Percentiles rank a stretch among this genome's conserved stretches.
Conservation (phyloP, 345 rosid species). For the Gossypium raimondii region DNA sequence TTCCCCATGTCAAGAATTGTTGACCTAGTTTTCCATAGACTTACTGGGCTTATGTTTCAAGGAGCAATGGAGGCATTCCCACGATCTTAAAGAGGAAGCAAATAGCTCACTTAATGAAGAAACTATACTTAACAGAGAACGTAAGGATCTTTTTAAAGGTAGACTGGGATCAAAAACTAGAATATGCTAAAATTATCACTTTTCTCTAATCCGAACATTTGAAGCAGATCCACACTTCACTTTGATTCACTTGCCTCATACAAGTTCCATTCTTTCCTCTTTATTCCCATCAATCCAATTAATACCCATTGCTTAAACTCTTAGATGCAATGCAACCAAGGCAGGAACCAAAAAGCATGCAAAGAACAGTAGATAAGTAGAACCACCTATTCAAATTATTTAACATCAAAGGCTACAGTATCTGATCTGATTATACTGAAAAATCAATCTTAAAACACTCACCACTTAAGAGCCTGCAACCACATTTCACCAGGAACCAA, state of each 20-base stretch:
- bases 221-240: not conserved
- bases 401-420: not conserved
- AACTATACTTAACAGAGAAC: not conserved
- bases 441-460: constrained; percentile 18
- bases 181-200: not conserved
- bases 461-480: constrained; percentile 92
- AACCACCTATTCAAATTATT: not conserved
- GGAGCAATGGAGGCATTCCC: not conserved
- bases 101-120: not conserved
- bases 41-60: not conserved
- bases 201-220: not conserved
- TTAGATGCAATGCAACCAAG: not conserved
- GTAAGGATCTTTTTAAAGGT: not conserved
- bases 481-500: constrained; percentile 95
- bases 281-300: not conserved
- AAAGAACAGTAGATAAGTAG: not conserved
- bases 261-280: not conserved
- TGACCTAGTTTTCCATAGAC: not conserved
- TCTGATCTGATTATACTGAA: not conserved
- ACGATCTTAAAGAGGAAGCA: not conserved
- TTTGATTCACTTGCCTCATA: not conserved
- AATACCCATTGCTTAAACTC: not conserved
- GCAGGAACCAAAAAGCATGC: not conserved
- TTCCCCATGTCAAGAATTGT: not conserved
- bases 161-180: not conserved